Evolutionary conservation across 1,284 basidiomycete genomes (phyloP), one percentile per base, ranked within the genome.

Genomic region (Anthracocystis panici-leucophaei): DNA sequence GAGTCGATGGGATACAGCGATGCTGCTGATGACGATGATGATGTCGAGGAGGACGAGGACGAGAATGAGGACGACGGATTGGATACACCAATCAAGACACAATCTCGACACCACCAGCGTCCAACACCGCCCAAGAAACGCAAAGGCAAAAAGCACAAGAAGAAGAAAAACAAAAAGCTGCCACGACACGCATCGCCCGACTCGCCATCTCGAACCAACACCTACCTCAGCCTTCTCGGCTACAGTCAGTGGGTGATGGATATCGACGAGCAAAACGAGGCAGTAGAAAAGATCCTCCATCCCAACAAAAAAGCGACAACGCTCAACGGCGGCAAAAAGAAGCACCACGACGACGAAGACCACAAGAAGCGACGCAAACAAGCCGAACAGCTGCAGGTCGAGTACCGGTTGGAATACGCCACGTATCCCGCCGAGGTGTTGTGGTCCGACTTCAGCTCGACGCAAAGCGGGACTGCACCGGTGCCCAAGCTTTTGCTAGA

Each of bases 181-280:
- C 87, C 88, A 5, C 91, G 91, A 87, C 86, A 92, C 82, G 89
- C 89, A 50, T 90, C 90, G 80, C 84, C 89, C 18, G 82, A 88
- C 25, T 88, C 92, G n/a, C 93, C 93, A 8, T 91, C 91, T 27
- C 88, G 92, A 68, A 88, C 79, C 53, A 94, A 93, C 85, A 88
- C 86, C 49, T 88, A 88, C 63, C 91, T 91, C 88, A 90, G 90
- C 23, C 90, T 91, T n/a, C 87, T 93, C 41, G 92, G 92, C 57
- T 94, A 91, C 87, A 90, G 91, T 57, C 92, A 94, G 89, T 95
- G 91, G 86, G 87, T 94, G 54, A 91, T 93, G 4, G 87, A 90
- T 64, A 86, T 94, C 23, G 89, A 89, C 44, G 83, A 86, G 54
- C 88, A 89, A 21, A 89, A 89, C 82, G 87, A 89, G 77, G 87